A percentile compares a stretch with the other conserved stretches of the same genome.
These are phyloP conservation scores for Chenopodium album DNA, from an alignment of 148 eudicot species.

Conservation along the genomic window DNA sequence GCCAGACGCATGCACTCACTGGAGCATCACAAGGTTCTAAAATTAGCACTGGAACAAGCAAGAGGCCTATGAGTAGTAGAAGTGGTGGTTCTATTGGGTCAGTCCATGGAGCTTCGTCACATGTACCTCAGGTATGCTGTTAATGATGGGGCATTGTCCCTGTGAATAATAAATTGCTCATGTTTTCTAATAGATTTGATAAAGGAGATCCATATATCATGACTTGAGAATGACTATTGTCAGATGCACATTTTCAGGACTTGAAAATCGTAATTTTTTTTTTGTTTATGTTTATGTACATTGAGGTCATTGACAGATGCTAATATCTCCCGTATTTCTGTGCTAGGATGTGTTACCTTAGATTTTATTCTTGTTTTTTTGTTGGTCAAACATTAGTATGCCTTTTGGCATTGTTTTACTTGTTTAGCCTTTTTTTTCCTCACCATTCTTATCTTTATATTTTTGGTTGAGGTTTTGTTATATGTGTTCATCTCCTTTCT, in stretches of 20 bases:
- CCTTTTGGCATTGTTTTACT: not conserved
- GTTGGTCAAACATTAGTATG: not conserved
- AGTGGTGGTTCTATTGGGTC: slow-evolving; percentile 36
- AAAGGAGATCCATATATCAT: not conserved
- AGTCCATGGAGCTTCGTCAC: slow-evolving; percentile 42
- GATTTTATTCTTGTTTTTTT: too few species aligned
- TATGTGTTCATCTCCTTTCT: not conserved
- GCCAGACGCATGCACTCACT: slow-evolving; percentile 35
- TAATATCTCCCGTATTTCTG: not conserved
- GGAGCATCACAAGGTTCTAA: slow-evolving; percentile 46
- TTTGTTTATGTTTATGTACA: not conserved
- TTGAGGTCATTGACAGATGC: not conserved
- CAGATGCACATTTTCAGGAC: not conserved
- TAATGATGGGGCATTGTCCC: not conserved
- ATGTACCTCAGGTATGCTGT: slow-evolving; percentile 55
- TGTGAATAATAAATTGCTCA: not conserved
- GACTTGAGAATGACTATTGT: not conserved
- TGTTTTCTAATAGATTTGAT: not conserved
- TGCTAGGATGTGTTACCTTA: not conserved
- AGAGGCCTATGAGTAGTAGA: slow-evolving; percentile 43
- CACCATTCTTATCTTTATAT: not conserved
- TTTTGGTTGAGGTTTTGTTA: not conserved
- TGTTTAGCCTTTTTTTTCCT: not conserved
- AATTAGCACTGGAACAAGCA: slow-evolving; percentile 48
- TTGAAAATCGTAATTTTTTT: not conserved